phyloP scores from a whole-genome alignment of 140 eudicot genomes.

The Flaveria floridana region DNA sequence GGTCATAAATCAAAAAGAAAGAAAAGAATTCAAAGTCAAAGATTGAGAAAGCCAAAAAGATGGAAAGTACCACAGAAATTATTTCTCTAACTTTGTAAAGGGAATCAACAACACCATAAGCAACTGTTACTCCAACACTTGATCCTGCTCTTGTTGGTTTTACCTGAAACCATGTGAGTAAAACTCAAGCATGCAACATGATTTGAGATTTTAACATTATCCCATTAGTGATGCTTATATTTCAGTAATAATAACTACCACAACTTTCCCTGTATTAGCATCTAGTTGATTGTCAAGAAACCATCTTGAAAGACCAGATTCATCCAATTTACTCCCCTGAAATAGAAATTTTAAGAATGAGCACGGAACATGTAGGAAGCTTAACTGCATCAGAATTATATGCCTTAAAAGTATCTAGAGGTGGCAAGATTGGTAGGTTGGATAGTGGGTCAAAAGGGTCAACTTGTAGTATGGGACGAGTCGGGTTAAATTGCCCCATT shows the following conservation, averaged over 20 bases:
- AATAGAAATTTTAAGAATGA: slow-evolving; percentile 19
- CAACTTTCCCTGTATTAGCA: slow-evolving; percentile 72
- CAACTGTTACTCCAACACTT: slow-evolving; percentile 93
- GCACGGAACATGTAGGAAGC: slow-evolving; percentile 13
- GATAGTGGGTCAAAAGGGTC: slow-evolving; percentile 1
- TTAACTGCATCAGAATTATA: not conserved
- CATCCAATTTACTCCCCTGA: slow-evolving; percentile 64
- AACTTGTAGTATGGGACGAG: not conserved
- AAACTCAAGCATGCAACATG: slow-evolving; percentile 28
- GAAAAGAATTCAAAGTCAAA: not conserved
- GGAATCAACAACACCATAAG: slow-evolving; percentile 83
- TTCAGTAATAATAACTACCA: slow-evolving; percentile 45
- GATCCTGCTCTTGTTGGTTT: slow-evolving; percentile 98
- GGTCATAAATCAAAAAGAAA: slow-evolving; percentile 13
- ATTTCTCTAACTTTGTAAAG: slow-evolving; percentile 56
- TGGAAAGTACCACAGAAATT: slow-evolving; percentile 62
- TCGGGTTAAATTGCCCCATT: not conserved
- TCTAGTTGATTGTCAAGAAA: slow-evolving; percentile 61
- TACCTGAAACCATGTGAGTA: slow-evolving; percentile 51
- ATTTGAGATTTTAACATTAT: slow-evolving; percentile 10
- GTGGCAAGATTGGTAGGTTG: not conserved
- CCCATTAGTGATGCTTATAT: not conserved
- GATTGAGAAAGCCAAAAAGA: slow-evolving; percentile 9
- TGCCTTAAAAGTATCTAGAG: not conserved
- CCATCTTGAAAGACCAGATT: slow-evolving; percentile 63